Base-by-base conservation (phyloP, 192 early-diverging fungal species). In the Geranomyces variabilis region DNA sequence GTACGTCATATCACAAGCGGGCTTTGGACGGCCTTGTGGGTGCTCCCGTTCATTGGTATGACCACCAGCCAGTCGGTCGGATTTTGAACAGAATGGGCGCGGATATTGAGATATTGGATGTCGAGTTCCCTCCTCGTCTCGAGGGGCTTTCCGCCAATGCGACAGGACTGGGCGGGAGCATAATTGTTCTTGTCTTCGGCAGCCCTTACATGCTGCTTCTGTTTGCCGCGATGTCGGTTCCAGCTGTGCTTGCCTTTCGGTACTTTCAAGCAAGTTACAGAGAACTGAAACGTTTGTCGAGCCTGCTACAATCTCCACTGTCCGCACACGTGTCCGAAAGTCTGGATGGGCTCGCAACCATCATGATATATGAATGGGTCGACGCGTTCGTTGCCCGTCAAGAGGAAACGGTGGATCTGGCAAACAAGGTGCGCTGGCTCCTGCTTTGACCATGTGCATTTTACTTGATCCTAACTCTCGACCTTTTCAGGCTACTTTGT, bases 81-180 rank as follows among this genome's bases (percentile, higher is more conserved):
- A 88, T 91, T 44, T 30, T 91, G 76, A 97, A 94, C 79, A 78
- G 96, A 26, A 93, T 97, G 69, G 90, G 90, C 48, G 87, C 88
- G n/a, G 94, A 81, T 56, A 63, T 84, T 58, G 49, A 68, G 8
- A 31, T 78, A 5, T 69, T 84, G 29, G 89, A 92, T 65, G 79
- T 66, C 87, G 15, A 71, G 78, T 21, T 88, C 1, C 15, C 31
- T 17, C 24, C 4, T 6, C 29, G 6, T 17, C 29, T 60, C 21
- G 24, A 28, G 7, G 15, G 15, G 2, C 31, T 60, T 7, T 26
- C 6, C 29, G 74, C 67, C 30, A 88, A 80, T 0, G 56, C 88
- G 1, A 65, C 80, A 2, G 29, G 31, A 13, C 63, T 74, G 19
- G 13, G 73, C 29, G 71, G 29, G 9, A 36, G 70, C 24, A 58